Evolutionary conservation across 2,329 filamentous ascomycete genomes (phyloP).

Genomic region (Aspergillus hortae): DNA sequence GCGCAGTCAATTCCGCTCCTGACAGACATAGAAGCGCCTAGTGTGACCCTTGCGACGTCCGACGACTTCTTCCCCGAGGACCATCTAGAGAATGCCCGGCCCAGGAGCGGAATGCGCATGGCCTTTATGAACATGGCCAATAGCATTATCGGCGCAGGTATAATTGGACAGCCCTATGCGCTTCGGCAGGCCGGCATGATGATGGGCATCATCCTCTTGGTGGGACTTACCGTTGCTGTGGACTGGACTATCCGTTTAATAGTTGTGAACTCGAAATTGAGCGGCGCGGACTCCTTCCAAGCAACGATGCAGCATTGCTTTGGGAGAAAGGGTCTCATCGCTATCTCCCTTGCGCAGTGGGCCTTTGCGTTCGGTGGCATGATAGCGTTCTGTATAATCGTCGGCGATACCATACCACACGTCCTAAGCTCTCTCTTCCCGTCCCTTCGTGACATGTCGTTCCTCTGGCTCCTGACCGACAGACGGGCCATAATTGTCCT

Average conservation of each 20-base stretch:
- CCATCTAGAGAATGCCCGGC: constrained; percentile 60
- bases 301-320: constrained; percentile 95
- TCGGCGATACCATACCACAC: constrained; percentile 92
- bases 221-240: constrained; percentile 75
- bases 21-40: constrained; percentile 79
- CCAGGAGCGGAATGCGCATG: constrained; percentile 78
- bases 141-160: constrained; percentile 80
- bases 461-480: constrained; percentile 78
- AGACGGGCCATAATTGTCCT: constrained; percentile 82
- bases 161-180: constrained; percentile 89
- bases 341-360: constrained; percentile 92
- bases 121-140: constrained; percentile 99
- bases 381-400: constrained; percentile 96
- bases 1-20: constrained; percentile 65
- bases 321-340: constrained; percentile 79
- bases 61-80: constrained; percentile 57
- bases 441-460: constrained; percentile 64
- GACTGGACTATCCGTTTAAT: constrained; percentile 99
- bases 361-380: constrained; percentile 98
- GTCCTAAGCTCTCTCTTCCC: constrained; percentile 83
- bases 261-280: constrained; percentile 95
- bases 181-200: constrained; percentile 85
- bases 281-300: constrained; percentile 90
- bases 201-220: constrained; percentile 72
- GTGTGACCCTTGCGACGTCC: constrained; percentile 65